Percentiles rank a stretch among this genome's conserved stretches.
Conservation (phyloP, 2,329 filamentous ascomycete genomes). For the Aureobasidium sp. region DNA sequence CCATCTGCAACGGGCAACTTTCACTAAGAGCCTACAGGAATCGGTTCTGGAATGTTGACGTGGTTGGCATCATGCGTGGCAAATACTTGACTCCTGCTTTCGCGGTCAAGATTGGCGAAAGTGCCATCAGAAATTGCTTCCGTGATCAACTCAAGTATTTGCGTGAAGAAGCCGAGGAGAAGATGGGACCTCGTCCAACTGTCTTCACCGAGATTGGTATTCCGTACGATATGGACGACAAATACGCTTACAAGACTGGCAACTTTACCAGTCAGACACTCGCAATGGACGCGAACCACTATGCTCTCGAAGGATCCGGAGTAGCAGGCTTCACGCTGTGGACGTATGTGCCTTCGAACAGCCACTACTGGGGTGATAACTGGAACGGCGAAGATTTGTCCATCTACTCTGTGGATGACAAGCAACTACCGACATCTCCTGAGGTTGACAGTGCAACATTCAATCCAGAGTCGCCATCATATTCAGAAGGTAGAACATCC, state of each 20-base stretch:
- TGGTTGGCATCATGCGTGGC: slow-evolving; percentile 83
- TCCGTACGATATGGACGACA: slow-evolving; percentile 97
- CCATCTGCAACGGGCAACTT: not conserved
- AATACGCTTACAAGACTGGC: slow-evolving; percentile 89
- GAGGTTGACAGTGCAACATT: slow-evolving; percentile 41
- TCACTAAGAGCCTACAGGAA: slow-evolving; percentile 49
- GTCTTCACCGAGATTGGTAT: slow-evolving; percentile 94
- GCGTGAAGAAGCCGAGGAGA: slow-evolving; percentile 76
- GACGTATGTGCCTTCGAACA: slow-evolving; percentile 70
- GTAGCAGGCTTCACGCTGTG: slow-evolving; percentile 85
- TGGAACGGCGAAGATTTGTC: slow-evolving; percentile 98
- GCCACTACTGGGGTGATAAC: slow-evolving; percentile 78
- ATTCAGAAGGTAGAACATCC: slow-evolving; percentile 47
- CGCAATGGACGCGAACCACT: slow-evolving; percentile 95
- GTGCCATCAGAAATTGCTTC: slow-evolving; percentile 89
- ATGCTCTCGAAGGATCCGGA: slow-evolving; percentile 74
- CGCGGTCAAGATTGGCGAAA: slow-evolving; percentile 86
- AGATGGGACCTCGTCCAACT: slow-evolving; percentile 82
- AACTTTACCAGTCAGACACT: slow-evolving; percentile 89
- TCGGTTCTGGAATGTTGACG: slow-evolving; percentile 91
- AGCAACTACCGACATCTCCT: slow-evolving; percentile 44
- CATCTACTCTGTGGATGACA: slow-evolving; percentile 80
- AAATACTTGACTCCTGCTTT: slow-evolving; percentile 84
- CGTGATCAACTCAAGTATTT: slow-evolving; percentile 79
- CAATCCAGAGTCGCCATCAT: slow-evolving; percentile 45